phyloP scores from a whole-genome alignment of 2,329 filamentous ascomycete genomes.

The Metarhizium album region DNA sequence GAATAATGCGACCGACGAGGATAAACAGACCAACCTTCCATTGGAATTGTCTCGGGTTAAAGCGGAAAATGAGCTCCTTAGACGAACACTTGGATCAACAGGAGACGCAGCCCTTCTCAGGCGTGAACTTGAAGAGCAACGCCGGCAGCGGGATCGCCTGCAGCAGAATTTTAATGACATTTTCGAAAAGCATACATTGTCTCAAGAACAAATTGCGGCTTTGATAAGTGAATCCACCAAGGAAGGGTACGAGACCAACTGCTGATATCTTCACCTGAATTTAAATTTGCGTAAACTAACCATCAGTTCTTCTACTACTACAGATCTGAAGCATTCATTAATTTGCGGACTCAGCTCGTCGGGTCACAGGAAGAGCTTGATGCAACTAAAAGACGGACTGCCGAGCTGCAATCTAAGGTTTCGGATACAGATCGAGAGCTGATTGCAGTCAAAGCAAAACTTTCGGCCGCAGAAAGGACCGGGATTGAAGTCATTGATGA shows the following conservation, averaged over 20 bases:
- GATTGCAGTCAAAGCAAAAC: slow-evolving; percentile 39
- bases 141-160: slow-evolving; percentile 37
- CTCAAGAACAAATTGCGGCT: slow-evolving; percentile 46
- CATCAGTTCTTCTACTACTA: slow-evolving; percentile 34
- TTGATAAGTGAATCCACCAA: slow-evolving; percentile 39
- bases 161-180: slow-evolving; percentile 45
- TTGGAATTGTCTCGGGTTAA: slow-evolving; percentile 48
- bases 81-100: slow-evolving; percentile 40
- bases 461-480: slow-evolving; percentile 44
- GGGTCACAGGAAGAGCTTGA: slow-evolving; percentile 37
- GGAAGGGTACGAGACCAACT: slow-evolving; percentile 41
- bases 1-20: slow-evolving; percentile 33
- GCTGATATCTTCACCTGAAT: slow-evolving; percentile 17
- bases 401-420: slow-evolving; percentile 36
- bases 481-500: slow-evolving; percentile 43
- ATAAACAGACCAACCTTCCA: slow-evolving; percentile 28
- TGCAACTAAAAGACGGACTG: slow-evolving; percentile 28
- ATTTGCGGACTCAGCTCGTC: slow-evolving; percentile 37
- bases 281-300: slow-evolving; percentile 11
- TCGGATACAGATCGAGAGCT: slow-evolving; percentile 46
- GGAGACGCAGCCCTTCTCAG: slow-evolving; percentile 44
- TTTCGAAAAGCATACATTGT: slow-evolving; percentile 46
- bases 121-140: slow-evolving; percentile 44
- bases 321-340: slow-evolving; percentile 42
- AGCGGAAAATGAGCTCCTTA: slow-evolving; percentile 50